phyloP scores from a whole-genome alignment of 2,329 filamentous ascomycete genomes.

The Penicillium aurantiogriseum region DNA sequence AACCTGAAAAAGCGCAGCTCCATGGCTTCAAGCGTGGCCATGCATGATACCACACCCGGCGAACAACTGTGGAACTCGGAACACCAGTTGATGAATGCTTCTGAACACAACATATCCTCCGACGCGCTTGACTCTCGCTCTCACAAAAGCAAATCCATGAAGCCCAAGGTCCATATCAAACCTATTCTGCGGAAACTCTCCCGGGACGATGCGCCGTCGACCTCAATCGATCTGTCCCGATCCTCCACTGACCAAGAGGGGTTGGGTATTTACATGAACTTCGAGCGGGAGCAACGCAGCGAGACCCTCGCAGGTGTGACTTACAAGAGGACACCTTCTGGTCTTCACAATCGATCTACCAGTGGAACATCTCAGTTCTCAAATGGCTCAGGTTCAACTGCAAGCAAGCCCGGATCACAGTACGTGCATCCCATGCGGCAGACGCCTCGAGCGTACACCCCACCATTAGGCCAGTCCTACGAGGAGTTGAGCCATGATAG shows the following conservation, averaged over 20 bases:
- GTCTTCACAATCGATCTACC: conserved; percentile 52
- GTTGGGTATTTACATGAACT: conserved; percentile 51
- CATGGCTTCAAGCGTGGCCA: conserved; percentile 13
- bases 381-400: conserved; percentile 45
- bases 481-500: conserved; percentile 50
- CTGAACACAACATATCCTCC: conserved; percentile 12
- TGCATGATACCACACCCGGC: conserved; percentile 8
- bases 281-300: conserved; percentile 31
- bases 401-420: conserved; percentile 50
- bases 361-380: conserved; percentile 57
- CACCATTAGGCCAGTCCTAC: conserved; percentile 51
- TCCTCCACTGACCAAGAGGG: conserved; percentile 58
- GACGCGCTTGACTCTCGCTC: conserved; percentile 20
- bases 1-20: conserved; percentile 11
- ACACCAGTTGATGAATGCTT: conserved; percentile 8
- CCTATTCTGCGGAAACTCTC: conserved; percentile 56
- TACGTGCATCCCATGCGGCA: conserved; percentile 58
- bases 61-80: conserved; percentile 16
- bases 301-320: conserved; percentile 42
- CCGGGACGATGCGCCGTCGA: conserved; percentile 47
- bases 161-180: conserved; percentile 50
- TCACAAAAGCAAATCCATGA: conserved; percentile 23
- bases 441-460: conserved; percentile 54
- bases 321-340: conserved; percentile 42
- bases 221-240: conserved; percentile 55